Evolutionary conservation across 306 rosid genomes (phyloP).

Genomic region (Dryas octopetala): DNA sequence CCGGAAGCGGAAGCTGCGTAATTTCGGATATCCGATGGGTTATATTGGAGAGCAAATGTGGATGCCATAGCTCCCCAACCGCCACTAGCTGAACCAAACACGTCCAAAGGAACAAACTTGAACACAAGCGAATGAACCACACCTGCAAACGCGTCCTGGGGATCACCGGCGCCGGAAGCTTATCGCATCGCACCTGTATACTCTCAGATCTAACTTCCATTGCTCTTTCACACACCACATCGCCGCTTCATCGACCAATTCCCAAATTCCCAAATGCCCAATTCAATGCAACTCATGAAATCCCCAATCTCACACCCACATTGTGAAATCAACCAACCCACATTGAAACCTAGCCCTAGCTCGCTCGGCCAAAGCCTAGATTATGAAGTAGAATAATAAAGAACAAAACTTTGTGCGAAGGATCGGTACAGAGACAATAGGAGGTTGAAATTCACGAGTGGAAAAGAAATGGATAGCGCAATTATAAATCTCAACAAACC

Average conservation of each 20-base stretch:
- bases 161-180: conserved; percentile 64
- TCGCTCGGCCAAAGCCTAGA: conserved; percentile 18
- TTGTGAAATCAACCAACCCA: conserved; percentile 28
- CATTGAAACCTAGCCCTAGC: conserved; percentile 32
- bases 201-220: conserved; percentile 94
- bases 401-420: neutral
- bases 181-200: conserved; percentile 61
- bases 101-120: conserved; percentile 90
- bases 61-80: conserved; percentile 79
- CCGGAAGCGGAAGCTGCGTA: conserved; percentile 32
- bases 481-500: neutral
- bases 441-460: neutral
- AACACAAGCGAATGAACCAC: conserved; percentile 81
- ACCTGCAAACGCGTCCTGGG: conserved; percentile 74
- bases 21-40: conserved; percentile 55
- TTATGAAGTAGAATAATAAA: neutral
- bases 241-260: conserved; percentile 66
- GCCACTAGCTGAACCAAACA: conserved; percentile 87
- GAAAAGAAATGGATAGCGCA: neutral
- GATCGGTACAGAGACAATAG: neutral
- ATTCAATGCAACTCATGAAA: conserved; percentile 4
- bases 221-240: conserved; percentile 59
- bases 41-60: conserved; percentile 61
- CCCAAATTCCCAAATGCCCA: neutral
- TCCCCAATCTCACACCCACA: conserved; percentile 20